Evolutionary conservation across 805 yeast genomes (phyloP).

Genomic region (Nakazawaea siamensis): DNA sequence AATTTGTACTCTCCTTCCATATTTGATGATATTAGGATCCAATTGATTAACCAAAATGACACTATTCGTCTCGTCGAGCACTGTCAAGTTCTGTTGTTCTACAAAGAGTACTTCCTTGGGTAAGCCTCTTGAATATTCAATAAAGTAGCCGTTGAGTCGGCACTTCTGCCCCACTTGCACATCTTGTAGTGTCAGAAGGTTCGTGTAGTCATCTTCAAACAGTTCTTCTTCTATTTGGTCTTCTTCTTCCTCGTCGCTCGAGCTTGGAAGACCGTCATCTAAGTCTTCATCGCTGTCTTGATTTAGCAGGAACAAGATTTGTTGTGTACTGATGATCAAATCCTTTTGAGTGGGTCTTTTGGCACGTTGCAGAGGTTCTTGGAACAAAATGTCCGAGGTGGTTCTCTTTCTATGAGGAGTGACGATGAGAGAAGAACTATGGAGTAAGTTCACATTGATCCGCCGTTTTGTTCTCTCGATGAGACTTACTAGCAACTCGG

Average conservation of each 20-base stretch:
- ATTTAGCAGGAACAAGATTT: constrained; percentile 4
- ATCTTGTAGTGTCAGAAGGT: no score
- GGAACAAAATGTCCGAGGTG: background rate
- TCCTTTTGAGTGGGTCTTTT: no score
- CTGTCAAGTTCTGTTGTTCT: constrained; percentile 2
- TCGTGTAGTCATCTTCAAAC: no score
- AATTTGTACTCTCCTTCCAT: no score
- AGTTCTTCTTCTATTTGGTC: background rate
- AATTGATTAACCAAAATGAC: no score
- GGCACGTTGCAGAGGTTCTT: no score
- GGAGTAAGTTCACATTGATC: background rate
- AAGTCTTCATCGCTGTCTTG: constrained; percentile 1
- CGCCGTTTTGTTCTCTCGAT: background rate
- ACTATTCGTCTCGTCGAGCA: background rate
- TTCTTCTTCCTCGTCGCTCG: background rate
- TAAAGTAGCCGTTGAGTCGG: constrained; percentile 6
- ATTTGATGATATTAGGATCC: no score
- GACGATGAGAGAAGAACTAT: background rate
- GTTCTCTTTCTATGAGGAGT: constrained; percentile 1
- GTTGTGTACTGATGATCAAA: constrained; percentile 4
- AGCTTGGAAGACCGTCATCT: background rate
- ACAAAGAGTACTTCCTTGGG: constrained; percentile 5
- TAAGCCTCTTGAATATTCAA: constrained; percentile 2
- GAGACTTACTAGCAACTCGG: background rate
- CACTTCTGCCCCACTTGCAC: background rate